Percentiles rank a stretch among this genome's conserved stretches.
phyloP scores from a whole-genome alignment of 495 filamentous ascomycete genomes.

The Penicillium tannophilum region DNA sequence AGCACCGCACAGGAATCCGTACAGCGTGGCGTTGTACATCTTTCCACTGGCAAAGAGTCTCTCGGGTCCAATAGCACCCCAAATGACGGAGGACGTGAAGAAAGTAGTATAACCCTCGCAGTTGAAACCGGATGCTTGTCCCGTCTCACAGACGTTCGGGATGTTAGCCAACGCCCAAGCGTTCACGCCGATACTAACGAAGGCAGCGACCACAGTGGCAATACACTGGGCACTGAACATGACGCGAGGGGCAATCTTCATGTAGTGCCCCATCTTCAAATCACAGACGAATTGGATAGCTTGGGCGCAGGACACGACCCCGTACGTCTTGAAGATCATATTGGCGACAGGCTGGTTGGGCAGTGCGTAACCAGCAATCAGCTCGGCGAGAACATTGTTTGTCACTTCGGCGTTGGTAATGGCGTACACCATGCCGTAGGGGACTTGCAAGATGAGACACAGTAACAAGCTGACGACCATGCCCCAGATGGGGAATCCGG shows the following conservation, averaged over 20 bases:
- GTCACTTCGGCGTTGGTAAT: constrained; percentile 77
- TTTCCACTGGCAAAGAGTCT: constrained; percentile 36
- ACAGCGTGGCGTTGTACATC: constrained; percentile 36
- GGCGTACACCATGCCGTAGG: constrained; percentile 80
- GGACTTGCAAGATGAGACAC: constrained; percentile 74
- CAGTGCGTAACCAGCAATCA: constrained; percentile 72
- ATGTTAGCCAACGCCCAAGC: constrained; percentile 49
- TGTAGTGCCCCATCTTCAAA: constrained; percentile 53
- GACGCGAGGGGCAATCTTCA: constrained; percentile 54
- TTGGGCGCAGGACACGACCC: constrained; percentile 54
- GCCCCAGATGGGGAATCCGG: constrained; percentile 77
- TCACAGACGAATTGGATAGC: constrained; percentile 46
- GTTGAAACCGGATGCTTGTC: constrained; percentile 44
- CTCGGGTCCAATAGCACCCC: constrained; percentile 39
- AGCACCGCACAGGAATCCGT: constrained; percentile 37
- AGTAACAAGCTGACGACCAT: constrained; percentile 65
- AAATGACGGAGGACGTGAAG: constrained; percentile 45
- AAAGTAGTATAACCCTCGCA: constrained; percentile 50
- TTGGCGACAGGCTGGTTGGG: constrained; percentile 79
- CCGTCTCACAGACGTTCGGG: constrained; percentile 36
- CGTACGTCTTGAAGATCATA: constrained; percentile 84
- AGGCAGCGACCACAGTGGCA: constrained; percentile 47
- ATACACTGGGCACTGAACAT: constrained; percentile 52
- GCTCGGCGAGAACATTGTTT: constrained; percentile 73
- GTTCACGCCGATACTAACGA: constrained; percentile 52